These are phyloP conservation scores for Candida nanaspora DNA, from an alignment of 805 yeast genomes.

Conservation along the genomic window DNA sequence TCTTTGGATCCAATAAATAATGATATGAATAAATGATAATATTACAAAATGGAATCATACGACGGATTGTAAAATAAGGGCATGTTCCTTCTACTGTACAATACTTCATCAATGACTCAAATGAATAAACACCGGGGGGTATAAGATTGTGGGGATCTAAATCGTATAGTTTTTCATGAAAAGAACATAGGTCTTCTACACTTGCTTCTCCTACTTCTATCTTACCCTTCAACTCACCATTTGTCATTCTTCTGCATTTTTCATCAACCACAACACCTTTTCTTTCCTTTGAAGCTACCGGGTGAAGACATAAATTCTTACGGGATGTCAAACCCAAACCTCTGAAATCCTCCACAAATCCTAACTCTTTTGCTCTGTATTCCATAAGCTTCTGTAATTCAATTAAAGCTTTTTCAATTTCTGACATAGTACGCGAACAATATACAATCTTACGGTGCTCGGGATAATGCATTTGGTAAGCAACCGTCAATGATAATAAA, in stretches of 20 bases:
- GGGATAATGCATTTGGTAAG: slow-evolving; percentile 90
- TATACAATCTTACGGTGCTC: slow-evolving; percentile 91
- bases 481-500: slow-evolving; percentile 81
- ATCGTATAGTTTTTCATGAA: slow-evolving; percentile 83
- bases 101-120: slow-evolving; percentile 71
- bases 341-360: slow-evolving; percentile 82
- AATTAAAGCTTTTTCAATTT: slow-evolving; percentile 92
- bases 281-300: slow-evolving; percentile 77
- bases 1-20: slow-evolving; percentile 92
- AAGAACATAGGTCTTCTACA: slow-evolving; percentile 64
- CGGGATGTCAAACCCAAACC: slow-evolving; percentile 93
- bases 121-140: slow-evolving; percentile 92
- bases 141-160: slow-evolving; percentile 82
- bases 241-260: slow-evolving; percentile 89
- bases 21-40: slow-evolving; percentile 95
- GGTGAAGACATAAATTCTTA: slow-evolving; percentile 90
- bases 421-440: slow-evolving; percentile 99
- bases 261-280: slow-evolving; percentile 94
- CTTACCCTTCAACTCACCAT: slow-evolving; percentile 73
- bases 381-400: slow-evolving; percentile 88
- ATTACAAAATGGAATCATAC: slow-evolving; percentile 94
- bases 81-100: slow-evolving; percentile 79
- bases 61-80: slow-evolving; percentile 95
- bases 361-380: slow-evolving; percentile 74
- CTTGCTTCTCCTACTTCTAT: slow-evolving; percentile 53